Conservation (phyloP, 1,139 yeast genomes). For the Pichia sp. region DNA sequence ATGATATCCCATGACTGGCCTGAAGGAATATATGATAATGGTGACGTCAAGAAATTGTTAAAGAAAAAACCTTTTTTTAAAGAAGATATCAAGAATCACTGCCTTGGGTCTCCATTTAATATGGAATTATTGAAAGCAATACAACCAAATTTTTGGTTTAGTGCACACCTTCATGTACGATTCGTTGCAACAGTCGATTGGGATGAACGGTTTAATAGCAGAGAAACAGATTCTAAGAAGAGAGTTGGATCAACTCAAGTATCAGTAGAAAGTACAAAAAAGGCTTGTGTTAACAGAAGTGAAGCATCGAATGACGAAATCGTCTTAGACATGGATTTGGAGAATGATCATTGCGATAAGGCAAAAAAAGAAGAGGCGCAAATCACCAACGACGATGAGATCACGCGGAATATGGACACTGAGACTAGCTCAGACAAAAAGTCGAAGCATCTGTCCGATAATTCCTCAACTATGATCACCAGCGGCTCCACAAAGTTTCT, state of each 20-base stretch:
- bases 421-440: not conserved
- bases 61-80: constrained; percentile 62
- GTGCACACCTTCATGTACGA: constrained; percentile 83
- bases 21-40: constrained; percentile 63
- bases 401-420: not conserved
- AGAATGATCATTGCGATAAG: not conserved
- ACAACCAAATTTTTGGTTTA: constrained; percentile 73
- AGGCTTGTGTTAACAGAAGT: not conserved
- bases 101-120: constrained; percentile 75
- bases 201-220: constrained; percentile 12
- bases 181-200: constrained; percentile 54
- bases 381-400: not conserved
- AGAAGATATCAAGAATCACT: constrained; percentile 54
- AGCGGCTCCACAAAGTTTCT: constrained; percentile 50
- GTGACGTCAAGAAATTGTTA: constrained; percentile 49
- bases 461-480: too few species aligned
- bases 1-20: constrained; percentile 96
- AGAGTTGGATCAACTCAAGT: not conserved
- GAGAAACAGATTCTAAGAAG: constrained; percentile 23
- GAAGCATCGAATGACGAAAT: constrained; percentile 36
- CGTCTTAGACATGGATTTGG: constrained; percentile 35
- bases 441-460: not conserved
- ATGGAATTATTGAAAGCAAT: constrained; percentile 49
- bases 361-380: not conserved
- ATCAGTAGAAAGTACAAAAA: not conserved